phyloP scores from a whole-genome alignment of 768 basidiomycete species.

The Xerocomellus intermedius region DNA sequence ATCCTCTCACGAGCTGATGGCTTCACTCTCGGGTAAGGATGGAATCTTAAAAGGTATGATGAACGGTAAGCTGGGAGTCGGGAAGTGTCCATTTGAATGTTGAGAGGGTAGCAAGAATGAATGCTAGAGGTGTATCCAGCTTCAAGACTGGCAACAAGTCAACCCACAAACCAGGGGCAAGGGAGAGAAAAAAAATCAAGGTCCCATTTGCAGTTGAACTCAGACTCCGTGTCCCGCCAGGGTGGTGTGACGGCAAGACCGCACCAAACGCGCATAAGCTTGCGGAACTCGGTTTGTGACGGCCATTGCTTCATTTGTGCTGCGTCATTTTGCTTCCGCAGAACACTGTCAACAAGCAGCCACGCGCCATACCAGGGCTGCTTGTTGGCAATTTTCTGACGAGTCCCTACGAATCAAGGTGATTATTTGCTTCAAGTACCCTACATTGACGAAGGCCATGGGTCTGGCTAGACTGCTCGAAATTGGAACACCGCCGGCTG shows the following conservation, averaged over 20 bases:
- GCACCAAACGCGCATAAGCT: slow-evolving; percentile 23
- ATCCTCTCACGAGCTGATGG: slow-evolving; percentile 25
- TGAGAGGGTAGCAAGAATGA: not conserved
- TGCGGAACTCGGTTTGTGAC: slow-evolving; percentile 19
- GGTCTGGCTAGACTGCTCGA: slow-evolving; percentile 3
- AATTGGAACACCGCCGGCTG: slow-evolving; percentile 16
- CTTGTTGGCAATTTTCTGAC: not conserved
- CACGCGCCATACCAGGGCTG: not conserved
- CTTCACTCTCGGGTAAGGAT: slow-evolving; percentile 29
- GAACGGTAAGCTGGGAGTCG: slow-evolving; percentile 28
- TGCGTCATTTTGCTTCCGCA: slow-evolving; percentile 19
- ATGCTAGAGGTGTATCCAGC: not conserved
- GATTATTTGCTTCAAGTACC: not conserved
- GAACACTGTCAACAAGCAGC: not conserved
- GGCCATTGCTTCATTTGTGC: slow-evolving; percentile 6
- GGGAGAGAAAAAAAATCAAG: not conserved
- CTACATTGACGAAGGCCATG: not conserved
- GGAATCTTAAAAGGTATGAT: slow-evolving; percentile 28
- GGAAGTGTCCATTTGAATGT: slow-evolving; percentile 14
- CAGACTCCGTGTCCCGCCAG: slow-evolving; percentile 22
- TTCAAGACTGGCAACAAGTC: slow-evolving; percentile 5
- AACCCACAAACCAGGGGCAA: not conserved
- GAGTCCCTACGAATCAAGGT: slow-evolving; percentile 4
- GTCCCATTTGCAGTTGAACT: slow-evolving; percentile 18
- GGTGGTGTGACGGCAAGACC: slow-evolving; percentile 27